A percentile compares a stretch with the other conserved stretches of the same genome.
phyloP scores from a whole-genome alignment of 345 rosid species.

The Rhizophora mangle region DNA sequence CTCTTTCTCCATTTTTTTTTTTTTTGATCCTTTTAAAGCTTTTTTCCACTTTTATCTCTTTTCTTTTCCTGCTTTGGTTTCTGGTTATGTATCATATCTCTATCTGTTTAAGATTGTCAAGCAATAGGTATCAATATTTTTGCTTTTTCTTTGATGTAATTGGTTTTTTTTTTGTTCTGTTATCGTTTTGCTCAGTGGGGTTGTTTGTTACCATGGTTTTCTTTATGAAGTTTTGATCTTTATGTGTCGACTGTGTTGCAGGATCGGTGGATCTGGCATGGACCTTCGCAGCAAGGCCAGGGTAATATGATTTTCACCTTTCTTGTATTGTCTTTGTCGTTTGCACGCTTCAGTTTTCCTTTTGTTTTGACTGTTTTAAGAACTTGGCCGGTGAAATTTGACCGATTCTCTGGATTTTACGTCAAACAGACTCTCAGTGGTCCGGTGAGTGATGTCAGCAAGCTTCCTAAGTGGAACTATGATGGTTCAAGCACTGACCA shows the following conservation, averaged over 20 bases:
- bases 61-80: background rate
- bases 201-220: background rate
- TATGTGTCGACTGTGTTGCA: background rate
- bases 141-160: too few relatives aligned
- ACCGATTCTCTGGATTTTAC: background rate
- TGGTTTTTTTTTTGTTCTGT: background rate
- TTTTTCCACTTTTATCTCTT: background rate
- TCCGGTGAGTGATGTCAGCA: background rate
- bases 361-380: too few relatives aligned
- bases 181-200: background rate
- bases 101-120: too few relatives aligned
- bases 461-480: conserved; percentile 20
- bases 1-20: background rate
- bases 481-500: conserved; percentile 30
- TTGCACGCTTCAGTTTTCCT: background rate
- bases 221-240: background rate
- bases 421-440: conserved; percentile 8
- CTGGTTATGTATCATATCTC: background rate
- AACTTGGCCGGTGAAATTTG: too few relatives aligned
- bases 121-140: too few relatives aligned
- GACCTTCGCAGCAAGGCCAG: conserved; percentile 28
- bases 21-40: background rate
- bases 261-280: conserved; percentile 30
- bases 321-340: background rate
- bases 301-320: background rate